Evolutionary conservation across 1,284 basidiomycete species (phyloP), one percentile per base, ranked within the genome.

Genomic region (Boletus sp.): DNA sequence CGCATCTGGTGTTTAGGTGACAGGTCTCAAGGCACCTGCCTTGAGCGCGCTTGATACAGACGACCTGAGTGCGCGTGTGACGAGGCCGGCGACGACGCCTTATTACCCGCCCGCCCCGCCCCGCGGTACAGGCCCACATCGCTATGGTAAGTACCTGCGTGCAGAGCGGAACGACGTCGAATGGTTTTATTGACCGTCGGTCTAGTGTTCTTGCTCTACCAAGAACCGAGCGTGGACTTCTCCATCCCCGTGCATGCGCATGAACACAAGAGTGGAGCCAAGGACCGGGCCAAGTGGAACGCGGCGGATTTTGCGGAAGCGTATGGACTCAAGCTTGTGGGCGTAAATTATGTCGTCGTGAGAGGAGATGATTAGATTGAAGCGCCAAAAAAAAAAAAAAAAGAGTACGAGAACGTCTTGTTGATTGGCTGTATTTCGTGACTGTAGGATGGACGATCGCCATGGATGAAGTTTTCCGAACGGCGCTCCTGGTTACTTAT

Each of bases 61-160:
- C 2, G 67, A 68, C 33, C 50, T 71, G 23, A 61, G 59, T 20
- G 74, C 73, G 16, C 55, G 74, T n/a, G 73, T 74, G 58, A 72
- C 73, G 4, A 72, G 71, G 52, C 54, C 73, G 1, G 72, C 79
- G 0, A 70, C 71, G 3, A 80, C 81, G 5, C 76, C 81, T 0
- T 85, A 84, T 57, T 67, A 73, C 9, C 72, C 80, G 5, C 82
- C 83, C 8, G 73, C 73, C 5, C 82, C 82, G 9, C 74, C 75
- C 14, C 71, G 73, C 2, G 76, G 74, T 8, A 77, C 76, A 14
- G 81, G 80, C 0, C 55, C 73, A 10, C 82, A 84, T 53, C 69
- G 82, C 54, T 84, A 84, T 52, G 72, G 81, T 82, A 35, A 53
- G 69, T 60, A 33, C 19, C 5, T n/a, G n/a, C 14, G 8, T n/a